Conservation (phyloP, 2,329 filamentous ascomycete genomes). For the Fusarium pseudoanthophilum region DNA sequence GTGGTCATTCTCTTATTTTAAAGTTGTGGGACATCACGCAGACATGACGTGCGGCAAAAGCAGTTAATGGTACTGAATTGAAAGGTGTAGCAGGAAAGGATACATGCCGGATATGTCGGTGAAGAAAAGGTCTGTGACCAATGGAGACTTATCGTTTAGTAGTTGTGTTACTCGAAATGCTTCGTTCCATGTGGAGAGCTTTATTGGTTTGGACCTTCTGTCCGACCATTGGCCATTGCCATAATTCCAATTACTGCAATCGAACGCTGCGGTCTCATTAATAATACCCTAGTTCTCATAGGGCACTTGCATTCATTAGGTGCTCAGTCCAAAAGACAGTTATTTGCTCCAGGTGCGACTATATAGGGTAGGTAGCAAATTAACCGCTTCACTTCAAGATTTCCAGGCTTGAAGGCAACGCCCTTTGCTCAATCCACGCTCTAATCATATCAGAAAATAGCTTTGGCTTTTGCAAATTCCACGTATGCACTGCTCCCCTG, state of each 20-base stretch:
- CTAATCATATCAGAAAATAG: slow-evolving; percentile 52
- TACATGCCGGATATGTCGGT: slow-evolving; percentile 6
- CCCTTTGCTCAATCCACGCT: slow-evolving; percentile 49
- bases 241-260: slow-evolving; percentile 3
- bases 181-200: background rate
- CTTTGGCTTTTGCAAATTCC: slow-evolving; percentile 55
- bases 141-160: background rate
- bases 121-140: background rate
- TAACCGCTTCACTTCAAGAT: slow-evolving; percentile 12
- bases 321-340: background rate
- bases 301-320: background rate
- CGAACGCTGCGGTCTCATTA: background rate
- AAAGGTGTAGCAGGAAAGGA: background rate
- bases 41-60: background rate
- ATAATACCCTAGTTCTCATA: slow-evolving; percentile 19
- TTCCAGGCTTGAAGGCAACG: slow-evolving; percentile 45
- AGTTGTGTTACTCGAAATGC: slow-evolving; percentile 1
- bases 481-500: slow-evolving; percentile 51
- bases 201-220: background rate
- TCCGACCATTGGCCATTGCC: background rate
- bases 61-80: background rate
- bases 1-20: background rate
- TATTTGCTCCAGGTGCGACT: background rate
- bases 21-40: background rate
- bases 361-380: slow-evolving; percentile 22